phyloP scores from a whole-genome alignment of 257 asterid genomes.

The Solanum pinnatisectum region DNA sequence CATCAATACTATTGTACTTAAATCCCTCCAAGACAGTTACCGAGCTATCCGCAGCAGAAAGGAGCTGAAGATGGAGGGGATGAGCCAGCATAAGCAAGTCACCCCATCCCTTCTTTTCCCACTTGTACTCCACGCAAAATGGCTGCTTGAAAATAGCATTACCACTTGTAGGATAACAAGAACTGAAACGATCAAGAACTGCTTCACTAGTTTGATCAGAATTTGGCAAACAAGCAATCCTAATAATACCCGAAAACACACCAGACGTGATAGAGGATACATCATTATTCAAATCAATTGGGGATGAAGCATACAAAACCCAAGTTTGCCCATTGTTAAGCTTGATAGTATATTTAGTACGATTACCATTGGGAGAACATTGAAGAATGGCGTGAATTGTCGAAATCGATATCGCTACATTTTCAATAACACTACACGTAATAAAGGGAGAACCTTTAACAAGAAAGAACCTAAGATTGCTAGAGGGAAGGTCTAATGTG shows the following conservation, averaged over 20 bases:
- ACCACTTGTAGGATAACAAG: slow-evolving; percentile 71
- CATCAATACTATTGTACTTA: slow-evolving; percentile 72
- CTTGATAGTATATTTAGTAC: slow-evolving; percentile 58
- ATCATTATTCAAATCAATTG: slow-evolving; percentile 43
- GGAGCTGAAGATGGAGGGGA: slow-evolving; percentile 74
- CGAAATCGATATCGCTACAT: slow-evolving; percentile 43
- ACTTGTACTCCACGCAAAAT: slow-evolving; percentile 63
- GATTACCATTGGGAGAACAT: slow-evolving; percentile 29
- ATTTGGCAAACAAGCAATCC: slow-evolving; percentile 70
- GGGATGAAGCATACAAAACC: slow-evolving; percentile 70
- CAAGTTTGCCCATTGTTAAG: slow-evolving; percentile 77
- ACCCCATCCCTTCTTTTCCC: slow-evolving; percentile 88
- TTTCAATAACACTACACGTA: slow-evolving; percentile 42
- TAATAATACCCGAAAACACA: slow-evolving; percentile 54
- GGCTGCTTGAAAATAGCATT: slow-evolving; percentile 52
- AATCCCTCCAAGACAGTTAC: slow-evolving; percentile 51
- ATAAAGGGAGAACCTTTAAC: slow-evolving; percentile 83
- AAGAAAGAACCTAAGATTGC: slow-evolving; percentile 58
- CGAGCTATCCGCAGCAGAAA: slow-evolving; percentile 29
- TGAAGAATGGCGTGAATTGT: slow-evolving; percentile 75
- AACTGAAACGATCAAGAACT: slow-evolving; percentile 56
- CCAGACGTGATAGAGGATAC: slow-evolving; percentile 32
- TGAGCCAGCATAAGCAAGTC: slow-evolving; percentile 92
- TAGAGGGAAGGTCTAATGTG: slow-evolving; percentile 69
- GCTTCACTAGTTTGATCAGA: slow-evolving; percentile 26